Evolutionary conservation across 140 eudicot species (phyloP).

Genomic region (Ambrosia hybrid): DNA sequence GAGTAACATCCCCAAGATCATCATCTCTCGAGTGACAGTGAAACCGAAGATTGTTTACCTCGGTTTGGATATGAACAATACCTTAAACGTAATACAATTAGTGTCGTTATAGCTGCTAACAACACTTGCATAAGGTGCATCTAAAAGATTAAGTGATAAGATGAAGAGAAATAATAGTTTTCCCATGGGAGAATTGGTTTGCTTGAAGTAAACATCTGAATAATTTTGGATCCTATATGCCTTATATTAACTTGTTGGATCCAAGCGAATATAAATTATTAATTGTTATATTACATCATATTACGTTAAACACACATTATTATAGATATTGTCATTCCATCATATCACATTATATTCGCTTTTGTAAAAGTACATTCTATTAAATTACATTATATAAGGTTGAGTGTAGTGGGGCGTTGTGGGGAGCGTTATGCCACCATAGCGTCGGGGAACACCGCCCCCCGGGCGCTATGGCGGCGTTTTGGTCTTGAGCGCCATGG

Average conservation of each 20-base stretch:
- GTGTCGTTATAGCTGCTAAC: neutral
- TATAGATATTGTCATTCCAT: no score
- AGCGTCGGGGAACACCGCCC: no score
- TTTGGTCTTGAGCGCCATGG: no score
- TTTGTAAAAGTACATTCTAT: no score
- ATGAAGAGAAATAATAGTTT: neutral
- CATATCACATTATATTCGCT: no score
- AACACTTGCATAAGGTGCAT: neutral
- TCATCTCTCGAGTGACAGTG: slow-evolving; percentile 25
- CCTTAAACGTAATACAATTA: neutral
- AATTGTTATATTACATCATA: no score
- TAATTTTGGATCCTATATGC: neutral
- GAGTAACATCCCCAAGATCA: slow-evolving; percentile 7
- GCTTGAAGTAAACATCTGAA: neutral
- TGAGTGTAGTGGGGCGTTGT: no score
- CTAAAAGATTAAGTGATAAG: neutral
- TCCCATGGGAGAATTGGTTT: neutral
- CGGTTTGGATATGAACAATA: neutral
- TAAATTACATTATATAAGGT: no score
- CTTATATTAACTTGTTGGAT: neutral
- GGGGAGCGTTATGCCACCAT: no score
- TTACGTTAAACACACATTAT: no score
- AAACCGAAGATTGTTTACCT: slow-evolving; percentile 8
- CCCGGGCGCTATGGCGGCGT: no score
- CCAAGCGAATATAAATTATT: no score